Percentiles rank a stretch among this genome's conserved stretches.
phyloP scores from a whole-genome alignment of 2,329 filamentous ascomycete genomes.

The Fusarium sp. region DNA sequence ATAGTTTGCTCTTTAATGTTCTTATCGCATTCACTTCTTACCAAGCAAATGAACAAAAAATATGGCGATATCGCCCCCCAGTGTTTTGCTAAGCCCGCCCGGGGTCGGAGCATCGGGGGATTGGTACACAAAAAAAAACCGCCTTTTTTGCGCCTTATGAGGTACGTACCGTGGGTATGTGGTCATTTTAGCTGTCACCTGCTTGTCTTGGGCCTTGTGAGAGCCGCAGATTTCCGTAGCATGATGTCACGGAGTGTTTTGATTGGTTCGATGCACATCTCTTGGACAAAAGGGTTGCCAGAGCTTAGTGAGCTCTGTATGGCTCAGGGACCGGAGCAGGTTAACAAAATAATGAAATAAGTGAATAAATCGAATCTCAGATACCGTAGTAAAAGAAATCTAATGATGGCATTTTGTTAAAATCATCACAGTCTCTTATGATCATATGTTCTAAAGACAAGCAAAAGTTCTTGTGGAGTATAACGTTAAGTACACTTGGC shows the following conservation, averaged over 20 bases:
- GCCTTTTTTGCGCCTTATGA: constrained; percentile 2
- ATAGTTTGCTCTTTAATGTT: neutral
- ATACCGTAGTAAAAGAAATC: accelerated
- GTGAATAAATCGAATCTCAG: neutral
- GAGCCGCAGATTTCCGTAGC: constrained; percentile 44
- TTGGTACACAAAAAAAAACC: constrained; percentile 13
- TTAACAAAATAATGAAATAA: too few relatives aligned
- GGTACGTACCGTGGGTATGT: constrained; percentile 23
- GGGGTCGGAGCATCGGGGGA: constrained; percentile 44
- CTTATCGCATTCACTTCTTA: constrained; percentile 10
- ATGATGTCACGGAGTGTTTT: constrained; percentile 34
- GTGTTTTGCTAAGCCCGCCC: constrained; percentile 26
- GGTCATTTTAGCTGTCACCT: constrained; percentile 24
- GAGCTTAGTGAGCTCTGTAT: constrained; percentile 8
- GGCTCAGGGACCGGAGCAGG: neutral
- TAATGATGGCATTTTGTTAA: too few relatives aligned
- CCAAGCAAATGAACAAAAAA: constrained; percentile 16
- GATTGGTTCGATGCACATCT: constrained; percentile 31
- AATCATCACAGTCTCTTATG: too few relatives aligned
- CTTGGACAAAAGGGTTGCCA: constrained; percentile 24
- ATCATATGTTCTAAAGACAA: too few relatives aligned
- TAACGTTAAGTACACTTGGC: neutral
- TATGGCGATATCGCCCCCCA: constrained; percentile 28
- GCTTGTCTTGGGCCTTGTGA: constrained; percentile 1
- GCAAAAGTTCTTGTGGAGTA: neutral